A percentile compares a stretch with the other conserved stretches of the same genome.
phyloP scores from a whole-genome alignment of 2,329 filamentous ascomycete species.

The Fusarium abutilonis region DNA sequence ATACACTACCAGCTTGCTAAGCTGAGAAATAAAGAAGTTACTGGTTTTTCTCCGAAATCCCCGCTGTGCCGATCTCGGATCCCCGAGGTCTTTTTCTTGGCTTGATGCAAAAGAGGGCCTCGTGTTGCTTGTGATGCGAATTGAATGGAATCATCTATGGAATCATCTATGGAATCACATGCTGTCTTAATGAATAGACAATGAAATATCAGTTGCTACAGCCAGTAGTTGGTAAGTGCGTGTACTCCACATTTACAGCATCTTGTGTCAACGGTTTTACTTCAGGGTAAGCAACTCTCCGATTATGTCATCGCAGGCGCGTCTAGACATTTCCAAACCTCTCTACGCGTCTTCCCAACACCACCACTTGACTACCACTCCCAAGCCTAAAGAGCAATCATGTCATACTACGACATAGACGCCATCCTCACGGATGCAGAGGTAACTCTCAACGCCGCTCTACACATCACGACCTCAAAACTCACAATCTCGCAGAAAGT shows the following conservation, averaged over 20 bases:
- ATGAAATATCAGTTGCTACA: too few species aligned
- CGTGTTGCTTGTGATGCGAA: not conserved
- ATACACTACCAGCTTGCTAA: constrained; percentile 1
- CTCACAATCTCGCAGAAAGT: constrained; percentile 74
- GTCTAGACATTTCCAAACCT: constrained; percentile 19
- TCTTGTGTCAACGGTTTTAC: not conserved
- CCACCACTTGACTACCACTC: constrained; percentile 13
- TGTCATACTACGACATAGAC: constrained; percentile 88
- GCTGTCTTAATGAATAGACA: too few species aligned
- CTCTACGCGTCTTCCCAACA: constrained; percentile 34
- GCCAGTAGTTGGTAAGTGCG: too few species aligned
- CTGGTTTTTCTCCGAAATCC: constrained; percentile 13
- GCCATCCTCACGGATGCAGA: constrained; percentile 87
- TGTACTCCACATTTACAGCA: too few species aligned
- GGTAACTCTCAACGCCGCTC: constrained; percentile 54
- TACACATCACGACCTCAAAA: not conserved
- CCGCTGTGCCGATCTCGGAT: constrained; percentile 30
- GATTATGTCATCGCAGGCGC: constrained; percentile 44
- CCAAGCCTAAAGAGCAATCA: constrained; percentile 31
- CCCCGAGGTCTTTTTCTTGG: constrained; percentile 1
- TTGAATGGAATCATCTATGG: not conserved
- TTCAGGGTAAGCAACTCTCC: constrained; percentile 16
- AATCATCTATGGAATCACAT: not conserved
- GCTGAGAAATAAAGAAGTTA: not conserved
- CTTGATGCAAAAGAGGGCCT: constrained; percentile 9